These are phyloP conservation scores for Apiospora saccharicola DNA, from an alignment of 2,329 filamentous ascomycete species.

Conservation along the genomic window DNA sequence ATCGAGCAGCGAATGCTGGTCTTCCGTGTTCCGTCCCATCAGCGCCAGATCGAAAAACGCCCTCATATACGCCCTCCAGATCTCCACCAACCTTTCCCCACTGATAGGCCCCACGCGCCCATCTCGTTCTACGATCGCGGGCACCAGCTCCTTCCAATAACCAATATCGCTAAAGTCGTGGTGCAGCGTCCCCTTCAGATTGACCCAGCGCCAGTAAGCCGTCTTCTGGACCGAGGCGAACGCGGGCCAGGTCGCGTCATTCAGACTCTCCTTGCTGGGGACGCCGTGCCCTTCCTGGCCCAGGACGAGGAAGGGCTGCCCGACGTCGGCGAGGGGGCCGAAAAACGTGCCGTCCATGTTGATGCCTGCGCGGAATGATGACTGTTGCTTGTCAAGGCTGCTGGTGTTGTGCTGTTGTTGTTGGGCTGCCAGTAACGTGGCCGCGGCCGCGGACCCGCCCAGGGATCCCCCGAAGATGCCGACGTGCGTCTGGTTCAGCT, in stretches of 20 bases:
- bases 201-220: conserved; percentile 31
- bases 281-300: conserved; percentile 31
- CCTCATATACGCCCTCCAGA: background rate
- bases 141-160: conserved; percentile 32
- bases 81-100: background rate
- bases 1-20: background rate
- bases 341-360: conserved; percentile 37
- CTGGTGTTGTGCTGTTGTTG: background rate
- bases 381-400: too few species aligned
- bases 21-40: background rate
- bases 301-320: conserved; percentile 34
- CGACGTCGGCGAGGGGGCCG: conserved; percentile 31
- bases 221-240: conserved; percentile 34
- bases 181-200: conserved; percentile 33
- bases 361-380: conserved; percentile 32
- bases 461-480: conserved; percentile 36
- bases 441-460: conserved; percentile 34
- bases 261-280: background rate
- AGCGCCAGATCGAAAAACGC: background rate
- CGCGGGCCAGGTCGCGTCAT: conserved; percentile 31
- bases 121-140: background rate
- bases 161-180: conserved; percentile 36
- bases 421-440: conserved; percentile 28
- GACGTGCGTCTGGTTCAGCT: conserved; percentile 31
- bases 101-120: background rate